phyloP scores from a whole-genome alignment of 768 basidiomycete genomes.

The Boletus rufocinnamomeus region DNA sequence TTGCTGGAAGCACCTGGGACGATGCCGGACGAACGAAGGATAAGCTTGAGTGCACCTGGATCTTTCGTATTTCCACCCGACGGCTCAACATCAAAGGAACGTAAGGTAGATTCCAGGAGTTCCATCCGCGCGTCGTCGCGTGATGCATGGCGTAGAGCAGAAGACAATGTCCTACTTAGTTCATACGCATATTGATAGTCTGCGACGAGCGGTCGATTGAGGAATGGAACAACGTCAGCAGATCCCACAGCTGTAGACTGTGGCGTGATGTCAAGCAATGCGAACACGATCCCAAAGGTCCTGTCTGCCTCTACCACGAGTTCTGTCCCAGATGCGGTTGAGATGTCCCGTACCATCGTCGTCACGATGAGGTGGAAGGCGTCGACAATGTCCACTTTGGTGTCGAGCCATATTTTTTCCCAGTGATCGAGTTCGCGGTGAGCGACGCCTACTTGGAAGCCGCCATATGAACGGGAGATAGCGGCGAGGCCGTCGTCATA shows the following conservation, averaged over 20 bases:
- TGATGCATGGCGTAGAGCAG: conserved; percentile 43
- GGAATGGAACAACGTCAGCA: conserved; percentile 50
- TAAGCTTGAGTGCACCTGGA: conserved; percentile 61
- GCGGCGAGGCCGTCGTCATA: conserved; percentile 61
- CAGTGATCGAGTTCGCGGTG: conserved; percentile 55
- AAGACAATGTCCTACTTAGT: conserved; percentile 51
- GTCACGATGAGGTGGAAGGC: conserved; percentile 61
- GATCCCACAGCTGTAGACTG: conserved; percentile 17
- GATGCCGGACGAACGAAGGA: conserved; percentile 62
- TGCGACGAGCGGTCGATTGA: conserved; percentile 63
- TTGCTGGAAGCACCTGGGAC: conserved; percentile 27
- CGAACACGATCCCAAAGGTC: conserved; percentile 59
- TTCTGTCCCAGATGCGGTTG: conserved; percentile 41
- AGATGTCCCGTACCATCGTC: conserved; percentile 50
- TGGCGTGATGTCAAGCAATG: conserved; percentile 50
- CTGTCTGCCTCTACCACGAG: conserved; percentile 53
- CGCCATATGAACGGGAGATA: conserved; percentile 64
- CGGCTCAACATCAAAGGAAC: conserved; percentile 36
- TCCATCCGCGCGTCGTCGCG: conserved; percentile 63
- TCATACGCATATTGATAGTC: conserved; percentile 75
- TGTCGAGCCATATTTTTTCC: conserved; percentile 70
- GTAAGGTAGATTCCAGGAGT: conserved; percentile 53
- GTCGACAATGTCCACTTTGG: conserved; percentile 73
- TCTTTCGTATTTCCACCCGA: conserved; percentile 29
- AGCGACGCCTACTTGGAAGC: conserved; percentile 36